A percentile compares a stretch with the other conserved stretches of the same genome.
phyloP scores from a whole-genome alignment of 163 green algal species.

The Scenedesmus sp. region DNA sequence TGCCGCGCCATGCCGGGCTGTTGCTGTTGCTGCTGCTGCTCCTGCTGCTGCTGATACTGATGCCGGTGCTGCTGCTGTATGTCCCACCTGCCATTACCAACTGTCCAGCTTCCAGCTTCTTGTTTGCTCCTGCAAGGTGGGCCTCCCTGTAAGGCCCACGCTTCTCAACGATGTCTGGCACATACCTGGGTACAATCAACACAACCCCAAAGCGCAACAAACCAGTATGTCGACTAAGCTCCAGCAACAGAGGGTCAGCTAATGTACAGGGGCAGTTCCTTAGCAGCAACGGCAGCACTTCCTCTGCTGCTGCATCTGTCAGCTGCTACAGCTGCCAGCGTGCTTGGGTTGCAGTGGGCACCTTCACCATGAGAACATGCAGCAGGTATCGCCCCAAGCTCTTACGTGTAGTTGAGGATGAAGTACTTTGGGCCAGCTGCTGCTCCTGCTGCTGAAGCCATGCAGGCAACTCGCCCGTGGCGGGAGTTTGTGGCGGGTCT shows the following conservation, averaged over 20 bases:
- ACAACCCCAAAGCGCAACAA: conserved; percentile 65
- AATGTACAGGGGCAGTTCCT: not conserved
- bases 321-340: not conserved
- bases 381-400: not conserved
- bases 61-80: not conserved
- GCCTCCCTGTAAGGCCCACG: conserved; percentile 78
- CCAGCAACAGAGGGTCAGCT: not conserved
- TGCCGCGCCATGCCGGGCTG: not conserved
- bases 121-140: conserved; percentile 79
- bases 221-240: not conserved
- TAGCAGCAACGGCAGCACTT: conserved; percentile 48
- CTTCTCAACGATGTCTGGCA: conserved; percentile 90
- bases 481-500: not conserved
- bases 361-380: not conserved
- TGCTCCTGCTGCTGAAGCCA: conserved; percentile 36
- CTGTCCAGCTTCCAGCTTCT: conserved; percentile 74
- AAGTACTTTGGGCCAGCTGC: conserved; percentile 31
- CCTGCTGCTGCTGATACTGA: not conserved
- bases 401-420: conserved; percentile 38
- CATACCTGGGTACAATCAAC: conserved; percentile 75
- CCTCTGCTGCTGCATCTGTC: conserved; percentile 42
- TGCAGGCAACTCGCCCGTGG: not conserved
- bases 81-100: conserved; percentile 78
- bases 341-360: not conserved
- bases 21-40: not conserved